Evolutionary conservation across 2,329 filamentous ascomycete genomes (phyloP).

Genomic region (Chaetomium sp.): DNA sequence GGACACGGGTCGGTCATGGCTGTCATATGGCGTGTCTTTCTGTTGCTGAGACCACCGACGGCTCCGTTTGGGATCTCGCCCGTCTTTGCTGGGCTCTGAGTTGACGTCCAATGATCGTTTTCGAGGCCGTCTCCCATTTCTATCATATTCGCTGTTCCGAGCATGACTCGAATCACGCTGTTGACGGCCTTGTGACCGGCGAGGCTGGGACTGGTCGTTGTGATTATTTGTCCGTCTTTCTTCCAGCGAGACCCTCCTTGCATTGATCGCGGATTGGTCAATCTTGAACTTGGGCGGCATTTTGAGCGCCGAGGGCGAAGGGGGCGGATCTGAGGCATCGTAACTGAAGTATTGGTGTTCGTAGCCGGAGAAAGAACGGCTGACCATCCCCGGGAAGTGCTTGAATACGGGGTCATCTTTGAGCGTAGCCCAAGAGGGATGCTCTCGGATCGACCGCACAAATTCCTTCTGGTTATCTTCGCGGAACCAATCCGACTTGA

Average conservation of each 20-base stretch:
- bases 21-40: constrained; percentile 3
- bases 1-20: neutral
- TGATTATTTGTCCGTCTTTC: neutral
- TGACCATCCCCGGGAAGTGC: constrained; percentile 24
- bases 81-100: constrained; percentile 2
- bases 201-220: neutral
- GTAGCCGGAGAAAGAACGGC: constrained; percentile 20
- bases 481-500: constrained; percentile 40
- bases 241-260: neutral
- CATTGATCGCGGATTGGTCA: constrained; percentile 1
- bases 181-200: neutral
- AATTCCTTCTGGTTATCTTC: constrained; percentile 39
- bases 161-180: neutral
- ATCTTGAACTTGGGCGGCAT: constrained; percentile 18
- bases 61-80: constrained; percentile 14
- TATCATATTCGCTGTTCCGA: constrained; percentile 4
- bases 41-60: constrained; percentile 4
- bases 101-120: constrained; percentile 13
- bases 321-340: constrained; percentile 14
- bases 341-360: constrained; percentile 26
- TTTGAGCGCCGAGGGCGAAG: constrained; percentile 16
- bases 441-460: constrained; percentile 35
- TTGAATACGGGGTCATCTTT: constrained; percentile 40
- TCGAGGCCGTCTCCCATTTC: neutral
- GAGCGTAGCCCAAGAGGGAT: constrained; percentile 34